Conservation (phyloP, 169 alveolate genomes). For the Eimeria necatrix region DNA sequence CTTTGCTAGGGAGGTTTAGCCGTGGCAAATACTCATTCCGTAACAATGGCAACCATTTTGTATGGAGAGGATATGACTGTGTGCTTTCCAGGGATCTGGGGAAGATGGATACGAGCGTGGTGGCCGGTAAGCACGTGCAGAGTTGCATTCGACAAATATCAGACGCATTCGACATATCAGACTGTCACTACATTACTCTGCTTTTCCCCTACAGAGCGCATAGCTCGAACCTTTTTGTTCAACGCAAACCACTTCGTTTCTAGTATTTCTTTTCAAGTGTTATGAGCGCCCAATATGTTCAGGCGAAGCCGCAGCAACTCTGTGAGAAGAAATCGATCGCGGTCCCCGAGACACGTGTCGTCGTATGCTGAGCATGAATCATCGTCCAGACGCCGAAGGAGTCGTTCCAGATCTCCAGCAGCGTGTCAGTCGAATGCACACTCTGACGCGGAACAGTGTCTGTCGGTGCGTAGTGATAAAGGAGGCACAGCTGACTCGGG, state of each 20-base stretch:
- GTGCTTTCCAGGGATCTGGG: slow-evolving; percentile 32
- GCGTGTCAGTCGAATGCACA: slow-evolving; percentile 24
- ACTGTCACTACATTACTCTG: too few species aligned
- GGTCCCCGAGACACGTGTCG: slow-evolving; percentile 30
- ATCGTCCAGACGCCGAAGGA: slow-evolving; percentile 51
- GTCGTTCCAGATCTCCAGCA: slow-evolving; percentile 21
- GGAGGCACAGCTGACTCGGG: slow-evolving; percentile 46
- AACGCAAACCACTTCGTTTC: neutral
- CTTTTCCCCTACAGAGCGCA: too few species aligned
- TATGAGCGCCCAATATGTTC: neutral
- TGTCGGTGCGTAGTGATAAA: slow-evolving; percentile 53
- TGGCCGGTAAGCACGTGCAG: slow-evolving; percentile 49
- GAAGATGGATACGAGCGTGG: slow-evolving; percentile 49
- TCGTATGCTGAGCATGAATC: slow-evolving; percentile 55
- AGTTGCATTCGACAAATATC: neutral
- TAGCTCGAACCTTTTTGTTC: too few species aligned
- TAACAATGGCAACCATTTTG: too few species aligned
- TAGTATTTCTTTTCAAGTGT: too few species aligned
- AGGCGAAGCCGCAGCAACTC: slow-evolving; percentile 51
- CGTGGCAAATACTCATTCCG: too few species aligned
- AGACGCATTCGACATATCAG: too few species aligned
- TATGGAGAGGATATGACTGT: too few species aligned
- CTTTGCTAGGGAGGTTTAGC: too few species aligned
- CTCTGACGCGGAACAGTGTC: slow-evolving; percentile 32
- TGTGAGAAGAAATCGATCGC: slow-evolving; percentile 33